phyloP scores from a whole-genome alignment of 306 rosid species.

The Crotalaria pallida region DNA sequence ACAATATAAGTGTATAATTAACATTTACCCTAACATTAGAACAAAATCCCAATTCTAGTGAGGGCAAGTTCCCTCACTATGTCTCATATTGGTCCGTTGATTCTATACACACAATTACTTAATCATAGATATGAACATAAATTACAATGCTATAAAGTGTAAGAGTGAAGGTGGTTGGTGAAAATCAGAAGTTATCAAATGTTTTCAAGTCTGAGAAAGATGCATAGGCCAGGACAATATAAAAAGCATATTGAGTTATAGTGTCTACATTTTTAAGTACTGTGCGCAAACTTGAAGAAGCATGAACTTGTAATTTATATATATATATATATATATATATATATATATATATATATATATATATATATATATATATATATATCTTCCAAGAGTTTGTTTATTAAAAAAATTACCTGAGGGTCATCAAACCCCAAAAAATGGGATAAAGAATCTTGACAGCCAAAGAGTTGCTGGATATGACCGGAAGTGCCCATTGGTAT shows the following conservation, averaged over 20 bases:
- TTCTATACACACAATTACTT: no score
- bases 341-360: no score
- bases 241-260: background rate
- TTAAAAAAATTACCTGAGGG: constrained; percentile 63
- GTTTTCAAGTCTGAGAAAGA: background rate
- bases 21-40: no score
- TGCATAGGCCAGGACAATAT: background rate
- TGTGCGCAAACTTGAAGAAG: background rate
- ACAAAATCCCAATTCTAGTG: no score
- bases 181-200: background rate
- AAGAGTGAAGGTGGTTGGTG: background rate
- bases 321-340: no score
- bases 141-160: no score
- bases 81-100: no score
- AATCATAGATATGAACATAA: no score
- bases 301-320: background rate
- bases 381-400: background rate
- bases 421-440: constrained; percentile 97
- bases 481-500: constrained; percentile 97
- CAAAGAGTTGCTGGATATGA: constrained; percentile 83
- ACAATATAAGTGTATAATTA: no score
- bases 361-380: no score
- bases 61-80: no score
- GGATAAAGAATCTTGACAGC: constrained; percentile 93
- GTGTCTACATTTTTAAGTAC: background rate